Evolutionary conservation across 805 yeast species (phyloP), one percentile per base, ranked within the genome.

Genomic region (Yamadazyma kitorensis): DNA sequence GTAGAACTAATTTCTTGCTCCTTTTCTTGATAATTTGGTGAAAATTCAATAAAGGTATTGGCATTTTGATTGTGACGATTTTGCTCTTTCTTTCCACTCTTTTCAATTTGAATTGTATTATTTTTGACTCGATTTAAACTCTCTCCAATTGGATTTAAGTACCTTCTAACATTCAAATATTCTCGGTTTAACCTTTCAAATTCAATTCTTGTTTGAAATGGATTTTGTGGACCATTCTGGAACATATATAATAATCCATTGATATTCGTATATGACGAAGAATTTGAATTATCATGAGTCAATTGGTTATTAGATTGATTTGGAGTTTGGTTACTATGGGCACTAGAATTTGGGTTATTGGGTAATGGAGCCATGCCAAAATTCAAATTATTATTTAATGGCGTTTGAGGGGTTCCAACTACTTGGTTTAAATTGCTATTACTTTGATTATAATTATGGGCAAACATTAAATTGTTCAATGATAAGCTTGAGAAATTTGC

Each of bases 181-280:
- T 86, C 95, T 41, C 89, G 68, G 10, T 88, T 76, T 20, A 84
- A 70, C 41, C 86, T 69, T 54, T 86, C 95, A 50, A 78, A 83
- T 51, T 84, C 93, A n/a, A 86, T 72, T 44, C 86, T 70, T 6
- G 76, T 70, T 41, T 76, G 82, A 14, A 80, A 73, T 5, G 78
- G 71, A 27, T 72, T 72, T 50, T 54, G 63, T 29, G 51, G 61
- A 16, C 57, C 57, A 26, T 39, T 51, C 31, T 57, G 70, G 5
- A 49, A 51, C 53, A 51, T 45, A 31, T 44, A 27, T 11, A 59
- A 40, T 17, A 57, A 40, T 13, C 65, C 65, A 37, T 51, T 55
- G 22, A 57, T 49, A 37, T 48, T 56, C 13, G 34, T 49, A 18
- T 18, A 12, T 4, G 45, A 41, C 6, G 19, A 22, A 5, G 42